Evolutionary conservation across 768 basidiomycete genomes (phyloP).

Genomic region (Leccinum rimulosum): DNA sequence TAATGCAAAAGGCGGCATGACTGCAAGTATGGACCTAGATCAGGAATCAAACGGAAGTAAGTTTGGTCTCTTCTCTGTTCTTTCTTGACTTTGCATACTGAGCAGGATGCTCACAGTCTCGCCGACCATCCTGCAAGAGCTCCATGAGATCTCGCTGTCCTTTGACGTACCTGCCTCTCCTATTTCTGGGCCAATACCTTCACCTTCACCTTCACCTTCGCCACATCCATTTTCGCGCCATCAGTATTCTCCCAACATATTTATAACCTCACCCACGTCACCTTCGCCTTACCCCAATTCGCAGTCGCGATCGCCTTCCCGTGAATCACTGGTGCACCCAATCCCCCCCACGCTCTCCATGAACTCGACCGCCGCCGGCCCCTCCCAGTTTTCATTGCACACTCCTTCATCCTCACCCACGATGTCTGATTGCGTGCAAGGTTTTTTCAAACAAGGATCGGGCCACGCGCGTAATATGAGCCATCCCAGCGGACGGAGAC

Average conservation of each 20-base stretch:
- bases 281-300: slow-evolving; percentile 29
- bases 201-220: slow-evolving; percentile 29
- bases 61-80: background rate
- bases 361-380: background rate
- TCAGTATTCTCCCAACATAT: slow-evolving; percentile 60
- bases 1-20: slow-evolving; percentile 40
- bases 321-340: slow-evolving; percentile 14
- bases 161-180: slow-evolving; percentile 22
- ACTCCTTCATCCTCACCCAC: slow-evolving; percentile 31
- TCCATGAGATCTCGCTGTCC: slow-evolving; percentile 28
- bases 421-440: slow-evolving; percentile 17
- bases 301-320: slow-evolving; percentile 21
- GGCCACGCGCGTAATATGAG: slow-evolving; percentile 27
- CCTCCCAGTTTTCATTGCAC: slow-evolving; percentile 19
- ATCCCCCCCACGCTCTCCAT: slow-evolving; percentile 15
- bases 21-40: slow-evolving; percentile 1
- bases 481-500: slow-evolving; percentile 26
- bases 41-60: slow-evolving; percentile 16
- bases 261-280: slow-evolving; percentile 62
- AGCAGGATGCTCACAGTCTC: slow-evolving; percentile 15
- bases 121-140: slow-evolving; percentile 23
- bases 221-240: slow-evolving; percentile 16
- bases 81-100: background rate
- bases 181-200: slow-evolving; percentile 13
- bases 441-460: slow-evolving; percentile 8